phyloP scores from a whole-genome alignment of 2,329 filamentous ascomycete genomes.

The Neobulgaria alba region DNA sequence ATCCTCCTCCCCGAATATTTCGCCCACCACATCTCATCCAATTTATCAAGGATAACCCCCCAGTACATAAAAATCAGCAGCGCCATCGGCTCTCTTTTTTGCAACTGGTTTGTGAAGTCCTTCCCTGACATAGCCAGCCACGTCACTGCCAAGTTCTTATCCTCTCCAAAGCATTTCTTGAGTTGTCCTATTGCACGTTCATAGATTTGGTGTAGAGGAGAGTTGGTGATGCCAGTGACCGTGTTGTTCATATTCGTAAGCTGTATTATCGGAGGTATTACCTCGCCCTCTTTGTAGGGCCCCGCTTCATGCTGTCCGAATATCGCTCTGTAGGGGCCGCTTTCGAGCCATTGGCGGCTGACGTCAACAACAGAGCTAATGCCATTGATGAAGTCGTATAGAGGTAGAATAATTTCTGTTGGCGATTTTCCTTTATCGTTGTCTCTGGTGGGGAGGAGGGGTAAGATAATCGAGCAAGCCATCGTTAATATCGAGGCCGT shows the following conservation, averaged over 20 bases:
- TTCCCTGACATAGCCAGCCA: slow-evolving; percentile 2
- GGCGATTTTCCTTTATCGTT: not conserved
- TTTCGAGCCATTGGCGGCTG: not conserved
- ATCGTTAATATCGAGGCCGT: slow-evolving; percentile 3
- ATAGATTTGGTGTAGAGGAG: not conserved
- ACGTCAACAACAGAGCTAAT: not conserved
- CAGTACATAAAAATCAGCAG: slow-evolving; percentile 5
- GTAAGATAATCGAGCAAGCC: slow-evolving; percentile 1
- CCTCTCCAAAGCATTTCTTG: not conserved
- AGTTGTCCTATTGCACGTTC: not conserved
- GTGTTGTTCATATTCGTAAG: not conserved
- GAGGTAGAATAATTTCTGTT: not conserved
- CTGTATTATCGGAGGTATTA: not conserved
- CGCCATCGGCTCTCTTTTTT: slow-evolving; percentile 5
- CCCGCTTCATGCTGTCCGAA: too few species aligned
- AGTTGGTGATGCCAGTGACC: not conserved
- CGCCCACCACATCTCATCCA: slow-evolving; percentile 6
- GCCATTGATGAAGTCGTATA: not conserved
- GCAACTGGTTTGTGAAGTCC: slow-evolving; percentile 4
- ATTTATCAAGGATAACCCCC: slow-evolving; percentile 4
- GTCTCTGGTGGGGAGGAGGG: not conserved
- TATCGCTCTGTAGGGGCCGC: not conserved
- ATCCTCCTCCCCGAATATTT: slow-evolving; percentile 2
- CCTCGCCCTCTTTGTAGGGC: not conserved
- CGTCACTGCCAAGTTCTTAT: not conserved